These are phyloP conservation scores for Polygonum maritimum DNA, from an alignment of 148 eudicot species.

Conservation along the genomic window DNA sequence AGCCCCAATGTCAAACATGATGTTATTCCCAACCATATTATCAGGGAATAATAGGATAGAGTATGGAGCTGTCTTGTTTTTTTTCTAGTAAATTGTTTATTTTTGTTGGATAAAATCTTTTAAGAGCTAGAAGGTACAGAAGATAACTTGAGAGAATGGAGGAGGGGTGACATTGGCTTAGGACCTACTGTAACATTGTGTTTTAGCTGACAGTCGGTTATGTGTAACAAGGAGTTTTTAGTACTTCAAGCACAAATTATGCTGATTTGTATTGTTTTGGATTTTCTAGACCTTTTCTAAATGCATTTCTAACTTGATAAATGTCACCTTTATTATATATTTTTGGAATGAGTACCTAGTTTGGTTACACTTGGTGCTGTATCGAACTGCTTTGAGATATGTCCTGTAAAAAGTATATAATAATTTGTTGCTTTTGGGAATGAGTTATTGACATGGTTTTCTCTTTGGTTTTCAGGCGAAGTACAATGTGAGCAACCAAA, in stretches of 20 bases:
- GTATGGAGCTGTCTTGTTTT: not conserved
- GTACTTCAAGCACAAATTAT: not conserved
- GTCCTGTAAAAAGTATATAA: not conserved
- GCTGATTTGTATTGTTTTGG: not conserved
- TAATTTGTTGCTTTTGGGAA: too few relatives aligned
- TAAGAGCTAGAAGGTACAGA: not conserved
- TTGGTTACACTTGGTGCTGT: too few relatives aligned
- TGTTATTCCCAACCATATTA: not conserved
- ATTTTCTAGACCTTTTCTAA: not conserved
- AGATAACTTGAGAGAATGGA: not conserved
- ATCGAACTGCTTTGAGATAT: not conserved
- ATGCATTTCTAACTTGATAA: not conserved
- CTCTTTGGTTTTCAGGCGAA: constrained; percentile 52
- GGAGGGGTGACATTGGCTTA: not conserved
- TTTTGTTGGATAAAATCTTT: not conserved
- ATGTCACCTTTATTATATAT: not conserved
- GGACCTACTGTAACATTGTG: not conserved
- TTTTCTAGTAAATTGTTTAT: not conserved
- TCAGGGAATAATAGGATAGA: not conserved
- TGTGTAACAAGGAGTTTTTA: not conserved
- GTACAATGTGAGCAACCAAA: constrained; percentile 95
- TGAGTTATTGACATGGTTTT: not conserved
- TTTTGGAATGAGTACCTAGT: not conserved
- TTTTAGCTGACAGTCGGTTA: not conserved
- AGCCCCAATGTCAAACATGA: not conserved